Evolutionary conservation across 2,329 filamentous ascomycete species (phyloP).

Genomic region (Fusarium heterosporum): DNA sequence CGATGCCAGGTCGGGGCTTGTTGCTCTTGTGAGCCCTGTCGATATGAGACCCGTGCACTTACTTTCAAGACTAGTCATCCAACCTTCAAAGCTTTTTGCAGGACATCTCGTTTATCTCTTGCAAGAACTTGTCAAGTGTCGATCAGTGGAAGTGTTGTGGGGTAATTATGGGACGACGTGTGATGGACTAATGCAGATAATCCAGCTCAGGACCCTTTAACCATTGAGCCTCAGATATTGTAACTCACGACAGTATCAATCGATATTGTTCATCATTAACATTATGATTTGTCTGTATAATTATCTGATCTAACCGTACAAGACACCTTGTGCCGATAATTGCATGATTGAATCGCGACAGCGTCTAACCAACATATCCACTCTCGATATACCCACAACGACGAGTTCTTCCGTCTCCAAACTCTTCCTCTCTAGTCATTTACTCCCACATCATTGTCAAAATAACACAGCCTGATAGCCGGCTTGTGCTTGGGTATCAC

Average conservation of each 20-base stretch:
- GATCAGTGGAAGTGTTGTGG: conserved; percentile 6
- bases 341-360: neutral
- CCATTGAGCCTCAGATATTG: neutral
- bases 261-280: conserved; percentile 17
- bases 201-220: too few species aligned
- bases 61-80: too few species aligned
- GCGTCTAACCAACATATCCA: conserved; percentile 9
- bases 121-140: too few species aligned
- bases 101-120: too few species aligned
- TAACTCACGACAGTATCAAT: neutral
- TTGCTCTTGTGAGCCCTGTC: too few species aligned
- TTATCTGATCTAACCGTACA: conserved; percentile 5
- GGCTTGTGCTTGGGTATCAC: conserved; percentile 46
- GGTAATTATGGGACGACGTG: neutral
- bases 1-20: too few species aligned
- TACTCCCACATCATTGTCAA: conserved; percentile 5
- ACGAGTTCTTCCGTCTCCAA: conserved; percentile 3
- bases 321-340: neutral
- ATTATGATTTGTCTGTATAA: conserved; percentile 32
- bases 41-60: too few species aligned
- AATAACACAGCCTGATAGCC: conserved; percentile 41
- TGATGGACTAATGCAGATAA: neutral
- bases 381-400: neutral
- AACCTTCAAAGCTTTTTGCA: too few species aligned
- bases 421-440: neutral